Conservation (phyloP, 164 flowering plant genomes). For the Piper longum region DNA sequence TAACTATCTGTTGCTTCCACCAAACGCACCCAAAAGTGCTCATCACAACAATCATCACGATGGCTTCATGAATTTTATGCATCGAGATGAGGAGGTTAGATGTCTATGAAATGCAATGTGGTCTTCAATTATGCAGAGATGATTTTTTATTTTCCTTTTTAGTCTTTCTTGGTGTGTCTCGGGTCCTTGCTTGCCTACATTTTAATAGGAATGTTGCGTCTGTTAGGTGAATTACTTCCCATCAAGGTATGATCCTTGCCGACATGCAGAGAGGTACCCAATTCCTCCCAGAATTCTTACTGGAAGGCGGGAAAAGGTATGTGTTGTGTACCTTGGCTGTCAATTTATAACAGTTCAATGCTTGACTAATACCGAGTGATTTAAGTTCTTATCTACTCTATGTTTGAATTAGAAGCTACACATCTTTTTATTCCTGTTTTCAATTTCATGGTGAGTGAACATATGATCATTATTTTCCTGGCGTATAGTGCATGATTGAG, state of each 20-base stretch:
- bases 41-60: conserved; percentile 97
- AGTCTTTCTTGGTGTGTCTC: neutral
- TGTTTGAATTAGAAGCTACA: too few species aligned
- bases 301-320: conserved; percentile 79
- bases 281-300: conserved; percentile 33
- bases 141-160: too few species aligned
- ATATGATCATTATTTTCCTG: neutral
- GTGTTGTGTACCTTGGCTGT: neutral
- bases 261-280: conserved; percentile 81
- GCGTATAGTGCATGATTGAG: conserved; percentile 49
- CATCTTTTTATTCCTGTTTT: too few species aligned
- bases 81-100: conserved; percentile 94
- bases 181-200: neutral
- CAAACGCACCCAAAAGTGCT: conserved; percentile 83
- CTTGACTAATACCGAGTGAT: too few species aligned
- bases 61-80: conserved; percentile 97
- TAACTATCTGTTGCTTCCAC: conserved; percentile 87
- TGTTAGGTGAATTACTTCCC: conserved; percentile 91
- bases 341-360: too few species aligned
- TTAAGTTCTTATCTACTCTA: too few species aligned
- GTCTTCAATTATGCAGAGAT: neutral
- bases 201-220: neutral
- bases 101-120: neutral
- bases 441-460: too few species aligned
- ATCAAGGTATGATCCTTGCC: conserved; percentile 76